These are phyloP conservation scores for Lipomyces orientalis DNA, from an alignment of 805 yeast species.

Conservation along the genomic window DNA sequence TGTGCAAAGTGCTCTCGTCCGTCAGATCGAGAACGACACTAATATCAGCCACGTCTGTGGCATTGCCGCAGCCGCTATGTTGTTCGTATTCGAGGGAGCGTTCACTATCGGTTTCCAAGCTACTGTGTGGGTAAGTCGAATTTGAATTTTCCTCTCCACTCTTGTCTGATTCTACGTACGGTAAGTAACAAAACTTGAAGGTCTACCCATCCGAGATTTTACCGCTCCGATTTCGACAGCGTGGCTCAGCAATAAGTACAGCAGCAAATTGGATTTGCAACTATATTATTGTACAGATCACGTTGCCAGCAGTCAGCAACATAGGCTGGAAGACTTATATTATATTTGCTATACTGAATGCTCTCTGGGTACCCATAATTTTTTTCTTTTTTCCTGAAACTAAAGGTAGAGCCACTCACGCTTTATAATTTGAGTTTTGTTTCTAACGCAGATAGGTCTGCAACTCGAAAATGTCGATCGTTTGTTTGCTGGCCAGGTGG, in stretches of 20 bases:
- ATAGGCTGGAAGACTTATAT: conserved; percentile 41
- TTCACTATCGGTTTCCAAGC: conserved; percentile 31
- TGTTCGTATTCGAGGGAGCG: conserved; percentile 27
- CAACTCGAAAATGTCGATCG: conserved; percentile 43
- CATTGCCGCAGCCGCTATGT: conserved; percentile 30
- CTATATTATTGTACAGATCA: conserved; percentile 15
- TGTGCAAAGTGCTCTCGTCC: conserved; percentile 23
- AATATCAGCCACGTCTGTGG: conserved; percentile 10
- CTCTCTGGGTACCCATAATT: conserved; percentile 53
- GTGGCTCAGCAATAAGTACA: conserved; percentile 18
- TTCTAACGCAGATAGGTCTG: conserved; percentile 73
- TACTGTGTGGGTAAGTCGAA: conserved; percentile 20
- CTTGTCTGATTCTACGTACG: background rate
- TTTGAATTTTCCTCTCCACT: background rate
- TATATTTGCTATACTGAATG: conserved; percentile 65
- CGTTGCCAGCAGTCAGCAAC: conserved; percentile 20
- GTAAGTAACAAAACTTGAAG: conserved; percentile 6
- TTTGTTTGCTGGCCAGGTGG: conserved; percentile 7
- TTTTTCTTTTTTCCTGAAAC: conserved; percentile 65
- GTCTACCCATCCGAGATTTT: conserved; percentile 49
- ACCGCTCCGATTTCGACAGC: conserved; percentile 18
- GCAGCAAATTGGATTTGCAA: conserved; percentile 20
- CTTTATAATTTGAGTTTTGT: conserved; percentile 41
- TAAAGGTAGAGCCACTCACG: conserved; percentile 52
- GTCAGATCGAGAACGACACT: conserved; percentile 26